A percentile compares a stretch with the other conserved stretches of the same genome.
Conservation (phyloP, 106 monocot species). For the Alisma plantagoaquatica region DNA sequence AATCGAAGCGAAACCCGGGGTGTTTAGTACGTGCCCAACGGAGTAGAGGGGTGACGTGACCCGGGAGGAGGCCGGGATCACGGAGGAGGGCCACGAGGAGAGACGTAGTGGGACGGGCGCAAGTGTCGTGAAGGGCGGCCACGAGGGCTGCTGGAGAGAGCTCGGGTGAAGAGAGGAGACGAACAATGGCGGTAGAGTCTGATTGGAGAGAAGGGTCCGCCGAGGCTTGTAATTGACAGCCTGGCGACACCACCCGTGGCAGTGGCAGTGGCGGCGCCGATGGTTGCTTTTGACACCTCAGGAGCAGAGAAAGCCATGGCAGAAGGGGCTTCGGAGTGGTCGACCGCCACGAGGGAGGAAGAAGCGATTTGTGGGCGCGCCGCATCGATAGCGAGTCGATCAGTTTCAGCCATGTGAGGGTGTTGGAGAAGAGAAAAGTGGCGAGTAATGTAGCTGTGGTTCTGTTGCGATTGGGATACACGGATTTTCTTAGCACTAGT, state of each 20-base stretch:
- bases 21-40: neutral
- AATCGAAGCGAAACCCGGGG: too few relatives aligned
- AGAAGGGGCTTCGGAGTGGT: slow-evolving; percentile 22
- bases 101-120: neutral
- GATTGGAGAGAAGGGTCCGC: neutral
- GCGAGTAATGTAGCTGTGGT: too few relatives aligned
- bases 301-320: slow-evolving; percentile 8
- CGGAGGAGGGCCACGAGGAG: slow-evolving; percentile 1
- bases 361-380: too few relatives aligned
- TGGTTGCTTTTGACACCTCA: neutral
- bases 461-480: too few relatives aligned
- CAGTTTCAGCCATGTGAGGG: too few relatives aligned
- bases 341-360: slow-evolving; percentile 15
- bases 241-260: neutral
- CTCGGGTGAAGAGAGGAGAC: neutral
- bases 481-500: too few relatives aligned
- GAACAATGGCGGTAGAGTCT: slow-evolving; percentile 1
- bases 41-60: neutral
- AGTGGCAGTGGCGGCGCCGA: neutral
- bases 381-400: too few relatives aligned
- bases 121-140: slow-evolving; percentile 3
- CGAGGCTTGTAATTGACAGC: neutral
- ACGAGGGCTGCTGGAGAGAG: neutral
- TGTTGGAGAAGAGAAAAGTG: too few relatives aligned
- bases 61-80: neutral